These are phyloP conservation scores for Agrocybe pediades DNA, from an alignment of 768 basidiomycete genomes.

Conservation along the genomic window DNA sequence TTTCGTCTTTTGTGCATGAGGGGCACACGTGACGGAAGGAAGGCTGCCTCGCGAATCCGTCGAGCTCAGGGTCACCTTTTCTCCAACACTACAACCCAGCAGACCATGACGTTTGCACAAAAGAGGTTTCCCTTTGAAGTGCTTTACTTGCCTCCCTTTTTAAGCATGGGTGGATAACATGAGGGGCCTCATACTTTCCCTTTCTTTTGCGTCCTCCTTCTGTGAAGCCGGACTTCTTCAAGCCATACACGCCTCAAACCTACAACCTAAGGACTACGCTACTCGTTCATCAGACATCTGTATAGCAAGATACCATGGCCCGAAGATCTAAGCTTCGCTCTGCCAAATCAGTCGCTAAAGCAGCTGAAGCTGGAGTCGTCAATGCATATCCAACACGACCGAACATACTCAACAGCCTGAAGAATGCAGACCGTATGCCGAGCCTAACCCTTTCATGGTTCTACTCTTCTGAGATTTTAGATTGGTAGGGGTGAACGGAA, in stretches of 20 bases:
- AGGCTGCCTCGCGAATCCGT: neutral
- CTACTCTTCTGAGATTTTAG: neutral
- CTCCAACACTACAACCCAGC: neutral
- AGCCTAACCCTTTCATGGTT: neutral
- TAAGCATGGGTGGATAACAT: neutral
- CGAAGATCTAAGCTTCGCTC: neutral
- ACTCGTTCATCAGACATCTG: neutral
- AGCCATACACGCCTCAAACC: neutral
- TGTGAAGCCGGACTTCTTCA: slow-evolving; percentile 5
- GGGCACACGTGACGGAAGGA: neutral
- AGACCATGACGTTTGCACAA: neutral
- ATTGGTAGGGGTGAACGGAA: neutral
- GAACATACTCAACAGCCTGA: neutral
- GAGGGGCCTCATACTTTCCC: neutral
- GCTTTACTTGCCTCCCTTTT: neutral
- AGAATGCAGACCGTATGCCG: neutral
- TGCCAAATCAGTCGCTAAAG: neutral
- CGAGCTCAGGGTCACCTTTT: neutral
- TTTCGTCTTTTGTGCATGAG: neutral
- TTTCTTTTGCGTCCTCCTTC: neutral
- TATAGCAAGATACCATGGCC: neutral
- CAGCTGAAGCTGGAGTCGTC: too few relatives aligned
- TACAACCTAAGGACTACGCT: neutral
- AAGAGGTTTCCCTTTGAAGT: neutral
- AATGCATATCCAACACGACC: neutral